Conservation (phyloP, 2,329 filamentous ascomycete genomes). For the Thermoascus crustaceus region DNA sequence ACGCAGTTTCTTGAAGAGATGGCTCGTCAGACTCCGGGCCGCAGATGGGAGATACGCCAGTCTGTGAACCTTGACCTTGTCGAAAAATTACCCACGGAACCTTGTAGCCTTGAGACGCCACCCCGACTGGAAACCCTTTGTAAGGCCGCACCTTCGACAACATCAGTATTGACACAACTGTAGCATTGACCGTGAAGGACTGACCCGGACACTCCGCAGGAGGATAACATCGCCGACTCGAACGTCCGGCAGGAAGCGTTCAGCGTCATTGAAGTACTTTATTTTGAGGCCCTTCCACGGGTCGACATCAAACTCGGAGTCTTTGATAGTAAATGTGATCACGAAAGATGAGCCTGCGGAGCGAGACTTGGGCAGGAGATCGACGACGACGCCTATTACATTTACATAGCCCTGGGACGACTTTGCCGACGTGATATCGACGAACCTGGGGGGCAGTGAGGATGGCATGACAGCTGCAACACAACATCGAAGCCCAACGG, state of each 20-base stretch:
- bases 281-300: constrained; percentile 41
- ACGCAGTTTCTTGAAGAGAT: constrained; percentile 20
- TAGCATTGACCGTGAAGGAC: constrained; percentile 12
- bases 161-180: not conserved
- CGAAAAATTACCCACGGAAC: constrained; percentile 31
- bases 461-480: constrained; percentile 11
- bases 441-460: constrained; percentile 36
- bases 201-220: constrained; percentile 50
- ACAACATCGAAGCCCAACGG: not conserved
- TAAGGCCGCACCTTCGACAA: constrained; percentile 13
- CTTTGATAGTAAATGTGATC: constrained; percentile 53
- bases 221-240: constrained; percentile 56
- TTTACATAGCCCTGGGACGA: constrained; percentile 36
- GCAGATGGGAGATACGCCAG: constrained; percentile 14
- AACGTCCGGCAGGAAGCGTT: constrained; percentile 37
- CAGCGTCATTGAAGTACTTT: constrained; percentile 51
- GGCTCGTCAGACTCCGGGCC: constrained; percentile 22
- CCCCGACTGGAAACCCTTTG: constrained; percentile 15
- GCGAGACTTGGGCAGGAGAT: constrained; percentile 47
- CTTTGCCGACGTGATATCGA: constrained; percentile 40
- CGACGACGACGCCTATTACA: constrained; percentile 64
- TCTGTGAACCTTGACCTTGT: constrained; percentile 14
- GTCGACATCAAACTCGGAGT: constrained; percentile 42
- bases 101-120: constrained; percentile 19
- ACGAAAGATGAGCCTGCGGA: constrained; percentile 53